Evolutionary conservation across 345 rosid species (phyloP), one percentile per base, ranked within the genome.

Genomic region (Linum tenue): DNA sequence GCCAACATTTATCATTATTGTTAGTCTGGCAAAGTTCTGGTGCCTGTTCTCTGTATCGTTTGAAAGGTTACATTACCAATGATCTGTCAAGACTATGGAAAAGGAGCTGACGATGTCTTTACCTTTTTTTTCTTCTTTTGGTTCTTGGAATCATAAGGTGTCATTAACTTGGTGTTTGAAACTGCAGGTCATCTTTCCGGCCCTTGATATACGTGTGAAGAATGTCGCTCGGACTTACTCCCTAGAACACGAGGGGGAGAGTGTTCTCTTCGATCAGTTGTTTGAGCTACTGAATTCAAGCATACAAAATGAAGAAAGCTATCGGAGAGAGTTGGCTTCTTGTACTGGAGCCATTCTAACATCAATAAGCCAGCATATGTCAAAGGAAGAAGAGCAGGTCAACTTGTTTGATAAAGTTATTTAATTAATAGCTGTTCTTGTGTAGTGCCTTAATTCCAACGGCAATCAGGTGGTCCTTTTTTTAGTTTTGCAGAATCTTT

Each of bases 321-420:
- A 78, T 31, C 68, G 90, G 65, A 81, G 95, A 70, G 86, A 92
- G 79, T 74, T 89, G 69, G 90, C 92, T 59, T 80, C 90, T 67
- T 68, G 96, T 66, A 87, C 92, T 40, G 81, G 95, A 72, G 95
- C 96, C 48, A 92, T 92, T 70, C 90, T 75, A 70, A 84, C 92
- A 70, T 89, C 92, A 3, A 83, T 92, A 71, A 82, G 76, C 67
- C 96, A 89, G 69, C 98, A 92, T 73, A 84, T 92, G 98, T 82
- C 84, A 60, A 92, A 92, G 82, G 98, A 92, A 86, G 98, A 92
- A 73, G 85, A 78, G 11, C 98, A 91, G 94, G 97, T 91, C 11
- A 10, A 68, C 41, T 16, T 39, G 4, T 71, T 57, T 51, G 31
- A 48, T 48, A 48, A 48, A 48, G 53, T 48, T 48, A 48, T 48